A percentile compares a stretch with the other conserved stretches of the same genome.
Conservation (phyloP, 139 green algal genomes). For the Micromonas pusilla region DNA sequence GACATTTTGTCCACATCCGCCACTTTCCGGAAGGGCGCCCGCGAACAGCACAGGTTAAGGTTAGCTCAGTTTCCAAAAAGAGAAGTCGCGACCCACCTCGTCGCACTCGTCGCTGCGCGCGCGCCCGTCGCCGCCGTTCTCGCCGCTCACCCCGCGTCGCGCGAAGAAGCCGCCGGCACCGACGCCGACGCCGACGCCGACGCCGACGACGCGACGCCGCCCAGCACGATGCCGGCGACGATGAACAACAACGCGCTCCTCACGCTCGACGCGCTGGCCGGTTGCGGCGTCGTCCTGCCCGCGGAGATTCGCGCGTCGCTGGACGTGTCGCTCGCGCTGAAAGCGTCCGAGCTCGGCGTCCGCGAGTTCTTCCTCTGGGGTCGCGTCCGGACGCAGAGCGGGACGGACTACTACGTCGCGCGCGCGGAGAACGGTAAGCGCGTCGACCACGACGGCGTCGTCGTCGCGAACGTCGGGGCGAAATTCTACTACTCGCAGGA, state of each 20-base stretch:
- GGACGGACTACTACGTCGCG: slow-evolving; percentile 64
- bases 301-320: slow-evolving; percentile 53
- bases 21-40: no score
- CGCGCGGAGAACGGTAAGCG: slow-evolving; percentile 45
- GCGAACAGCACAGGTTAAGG: no score
- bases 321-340: slow-evolving; percentile 55
- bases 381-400: slow-evolving; percentile 47
- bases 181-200: no score
- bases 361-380: slow-evolving; percentile 53
- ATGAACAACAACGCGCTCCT: slow-evolving; percentile 44
- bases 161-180: no score
- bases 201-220: no score
- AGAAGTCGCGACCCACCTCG: no score
- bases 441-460: slow-evolving; percentile 31
- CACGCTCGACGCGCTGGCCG: slow-evolving; percentile 53
- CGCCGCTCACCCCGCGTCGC: no score
- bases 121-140: no score
- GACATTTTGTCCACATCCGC: no score
- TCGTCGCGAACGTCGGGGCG: slow-evolving; percentile 36
- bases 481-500: slow-evolving; percentile 68
- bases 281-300: slow-evolving; percentile 52
- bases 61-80: no score
- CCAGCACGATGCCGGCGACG: no score
- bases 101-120: no score
- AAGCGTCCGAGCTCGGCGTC: slow-evolving; percentile 53